Evolutionary conservation across 2,329 filamentous ascomycete genomes (phyloP).

Genomic region (Pseudogymnoascus sp.): DNA sequence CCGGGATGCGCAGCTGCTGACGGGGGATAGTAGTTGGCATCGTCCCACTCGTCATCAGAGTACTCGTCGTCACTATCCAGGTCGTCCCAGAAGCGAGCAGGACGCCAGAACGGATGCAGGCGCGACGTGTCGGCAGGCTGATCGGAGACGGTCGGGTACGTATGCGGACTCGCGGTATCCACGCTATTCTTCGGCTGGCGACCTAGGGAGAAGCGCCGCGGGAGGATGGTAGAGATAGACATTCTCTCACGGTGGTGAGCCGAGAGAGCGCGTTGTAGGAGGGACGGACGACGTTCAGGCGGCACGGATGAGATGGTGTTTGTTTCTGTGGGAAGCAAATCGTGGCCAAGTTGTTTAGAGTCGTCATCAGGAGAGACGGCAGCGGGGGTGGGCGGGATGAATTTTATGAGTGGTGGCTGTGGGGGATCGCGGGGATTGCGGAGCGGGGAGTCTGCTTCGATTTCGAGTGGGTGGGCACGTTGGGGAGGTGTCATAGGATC

Average conservation of each 20-base stretch:
- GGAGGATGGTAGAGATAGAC: conserved; percentile 41
- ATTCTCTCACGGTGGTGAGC: conserved; percentile 31
- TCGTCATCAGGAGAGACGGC: conserved; percentile 48
- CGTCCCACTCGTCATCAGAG: conserved; percentile 18
- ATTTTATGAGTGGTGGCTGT: conserved; percentile 43
- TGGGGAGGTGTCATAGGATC: conserved; percentile 45
- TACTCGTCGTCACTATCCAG: conserved; percentile 31
- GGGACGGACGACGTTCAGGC: conserved; percentile 39
- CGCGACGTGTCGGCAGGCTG: conserved; percentile 43
- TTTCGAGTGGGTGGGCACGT: conserved; percentile 36
- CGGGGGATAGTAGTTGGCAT: conserved; percentile 6
- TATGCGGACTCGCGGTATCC: conserved; percentile 20
- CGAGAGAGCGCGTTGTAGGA: conserved; percentile 44
- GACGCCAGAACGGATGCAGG: conserved; percentile 54
- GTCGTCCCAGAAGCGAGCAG: conserved; percentile 38
- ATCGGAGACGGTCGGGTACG: conserved; percentile 37
- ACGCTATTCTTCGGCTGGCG: conserved; percentile 25
- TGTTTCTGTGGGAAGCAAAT: conserved; percentile 36
- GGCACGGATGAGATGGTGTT: conserved; percentile 32
- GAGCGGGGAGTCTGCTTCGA: conserved; percentile 52
- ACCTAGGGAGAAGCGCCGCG: conserved; percentile 44
- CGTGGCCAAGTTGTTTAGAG: conserved; percentile 45
- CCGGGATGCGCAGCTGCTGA: background rate
- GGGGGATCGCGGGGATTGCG: conserved; percentile 51
- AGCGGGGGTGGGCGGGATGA: conserved; percentile 55